Base-by-base conservation (phyloP, 371 early-diverging fungal species). In the Mortierella sp. region DNA sequence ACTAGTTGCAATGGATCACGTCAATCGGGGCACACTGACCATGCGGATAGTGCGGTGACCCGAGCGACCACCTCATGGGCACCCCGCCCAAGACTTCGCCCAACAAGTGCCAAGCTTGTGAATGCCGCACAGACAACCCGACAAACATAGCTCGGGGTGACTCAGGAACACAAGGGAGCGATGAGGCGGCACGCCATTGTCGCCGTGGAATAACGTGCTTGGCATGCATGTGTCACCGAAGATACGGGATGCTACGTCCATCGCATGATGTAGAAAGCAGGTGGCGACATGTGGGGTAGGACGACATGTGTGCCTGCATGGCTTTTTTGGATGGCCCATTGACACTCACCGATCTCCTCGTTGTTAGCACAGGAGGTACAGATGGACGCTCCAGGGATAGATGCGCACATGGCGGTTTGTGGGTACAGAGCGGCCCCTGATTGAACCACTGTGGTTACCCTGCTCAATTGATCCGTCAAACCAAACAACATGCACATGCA, bases 131-230 rank as follows among this genome's bases (percentile, higher is more conserved):
- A 27, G 54, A 54, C 54, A 39, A 19, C n/a, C n/a, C n/a, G n/a
- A n/a, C n/a, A n/a, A n/a, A n/a, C n/a, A n/a, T n/a, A n/a, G n/a
- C n/a, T n/a, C n/a, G n/a, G n/a, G n/a, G 45, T 44, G 45, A 44
- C 45, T 44, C 17, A 17, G 45, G 45, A 9, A 44, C 45, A 44
- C 45, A 21, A n/a, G 19, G 45, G 10, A 47, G 21, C 48, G 25
- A n/a, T 13, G 16, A 52, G 14, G 21, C 7, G 16, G 24, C 54
- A 54, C 41, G 54, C 54, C 39, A 54, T 54, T 22, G 16, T 19
- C 6, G 16, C 24, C 28, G 48, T 7, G 24, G 28, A 57, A 57
- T 57, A 57, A 57, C 57, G 57, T 57, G 57, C 57, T 57, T 57
- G 29, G 31, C 9, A 44, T 10, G 45, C 45, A 10, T 44, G 45